Evolutionary conservation across 2,329 filamentous ascomycete genomes (phyloP).

Genomic region (Apiospora saccharicola): DNA sequence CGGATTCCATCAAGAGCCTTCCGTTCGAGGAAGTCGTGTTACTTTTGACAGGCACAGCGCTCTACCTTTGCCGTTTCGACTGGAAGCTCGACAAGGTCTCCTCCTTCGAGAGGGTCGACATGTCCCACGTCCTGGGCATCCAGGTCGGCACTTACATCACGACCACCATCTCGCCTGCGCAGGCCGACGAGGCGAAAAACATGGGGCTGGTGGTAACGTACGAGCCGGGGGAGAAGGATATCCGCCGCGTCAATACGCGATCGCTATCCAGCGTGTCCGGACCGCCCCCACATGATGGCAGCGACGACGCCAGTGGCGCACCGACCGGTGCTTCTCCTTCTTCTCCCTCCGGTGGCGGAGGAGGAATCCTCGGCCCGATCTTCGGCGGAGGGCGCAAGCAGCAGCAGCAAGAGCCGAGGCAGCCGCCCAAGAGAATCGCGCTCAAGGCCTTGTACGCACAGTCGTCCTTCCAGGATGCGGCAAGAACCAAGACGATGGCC

Average conservation of each 20-base stretch:
- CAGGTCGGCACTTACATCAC: conserved; percentile 90
- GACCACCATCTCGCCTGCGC: conserved; percentile 78
- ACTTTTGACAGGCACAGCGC: conserved; percentile 80
- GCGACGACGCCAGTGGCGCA: conserved; percentile 17
- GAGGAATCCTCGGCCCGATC: conserved; percentile 45
- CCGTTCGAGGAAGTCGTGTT: conserved; percentile 91
- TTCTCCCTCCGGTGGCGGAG: neutral
- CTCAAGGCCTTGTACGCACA: conserved; percentile 64
- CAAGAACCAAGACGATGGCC: conserved; percentile 34
- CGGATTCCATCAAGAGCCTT: conserved; percentile 72
- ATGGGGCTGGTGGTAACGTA: conserved; percentile 86
- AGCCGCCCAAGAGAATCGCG: conserved; percentile 50
- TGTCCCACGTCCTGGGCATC: conserved; percentile 76
- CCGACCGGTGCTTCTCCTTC: conserved; percentile 26
- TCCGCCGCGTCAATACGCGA: conserved; percentile 84
- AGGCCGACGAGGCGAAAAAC: conserved; percentile 81
- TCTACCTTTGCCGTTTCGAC: conserved; percentile 92
- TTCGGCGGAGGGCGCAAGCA: conserved; percentile 47
- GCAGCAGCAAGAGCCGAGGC: conserved; percentile 33
- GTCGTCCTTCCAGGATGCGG: conserved; percentile 60
- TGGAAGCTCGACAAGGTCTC: conserved; percentile 96
- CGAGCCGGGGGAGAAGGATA: conserved; percentile 72
- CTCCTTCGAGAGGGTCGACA: conserved; percentile 85
- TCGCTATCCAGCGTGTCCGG: conserved; percentile 68
- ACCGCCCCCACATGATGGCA: conserved; percentile 28